These are phyloP conservation scores for Syzygium aqueum DNA, from an alignment of 345 rosid genomes.

Conservation along the genomic window DNA sequence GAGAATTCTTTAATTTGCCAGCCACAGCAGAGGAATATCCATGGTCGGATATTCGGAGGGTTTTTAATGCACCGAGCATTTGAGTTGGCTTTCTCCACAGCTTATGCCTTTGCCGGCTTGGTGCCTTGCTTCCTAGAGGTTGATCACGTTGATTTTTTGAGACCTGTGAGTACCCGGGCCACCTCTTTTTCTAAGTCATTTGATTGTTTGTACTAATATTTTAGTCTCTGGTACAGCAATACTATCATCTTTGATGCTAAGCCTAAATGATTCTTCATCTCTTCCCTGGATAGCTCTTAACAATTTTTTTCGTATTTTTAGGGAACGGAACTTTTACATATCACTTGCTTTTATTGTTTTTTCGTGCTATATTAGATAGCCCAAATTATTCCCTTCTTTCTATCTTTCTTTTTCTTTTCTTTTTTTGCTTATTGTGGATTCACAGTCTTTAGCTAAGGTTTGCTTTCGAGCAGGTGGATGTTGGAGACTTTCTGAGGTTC, in stretches of 20 bases:
- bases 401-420: neutral
- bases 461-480: constrained; percentile 53
- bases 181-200: neutral
- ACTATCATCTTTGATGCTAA: neutral
- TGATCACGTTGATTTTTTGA: constrained; percentile 81
- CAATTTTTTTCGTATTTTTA: neutral
- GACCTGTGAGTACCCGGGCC: constrained; percentile 43
- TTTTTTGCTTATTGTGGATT: neutral
- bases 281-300: neutral
- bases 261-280: neutral
- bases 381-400: neutral
- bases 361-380: neutral
- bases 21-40: constrained; percentile 84
- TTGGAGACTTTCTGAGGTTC: constrained; percentile 73
- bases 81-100: constrained; percentile 82
- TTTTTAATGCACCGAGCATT: constrained; percentile 79
- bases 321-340: neutral
- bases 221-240: neutral
- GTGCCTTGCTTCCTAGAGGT: constrained; percentile 77
- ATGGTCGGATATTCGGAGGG: constrained; percentile 75
- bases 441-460: neutral
- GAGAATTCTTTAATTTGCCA: constrained; percentile 71
- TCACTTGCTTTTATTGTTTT: neutral
- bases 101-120: constrained; percentile 77
- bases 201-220: neutral